A percentile compares a stretch with the other conserved stretches of the same genome.
phyloP scores from a whole-genome alignment of 768 basidiomycete genomes.

The Xerocomus brunneocitrinus region DNA sequence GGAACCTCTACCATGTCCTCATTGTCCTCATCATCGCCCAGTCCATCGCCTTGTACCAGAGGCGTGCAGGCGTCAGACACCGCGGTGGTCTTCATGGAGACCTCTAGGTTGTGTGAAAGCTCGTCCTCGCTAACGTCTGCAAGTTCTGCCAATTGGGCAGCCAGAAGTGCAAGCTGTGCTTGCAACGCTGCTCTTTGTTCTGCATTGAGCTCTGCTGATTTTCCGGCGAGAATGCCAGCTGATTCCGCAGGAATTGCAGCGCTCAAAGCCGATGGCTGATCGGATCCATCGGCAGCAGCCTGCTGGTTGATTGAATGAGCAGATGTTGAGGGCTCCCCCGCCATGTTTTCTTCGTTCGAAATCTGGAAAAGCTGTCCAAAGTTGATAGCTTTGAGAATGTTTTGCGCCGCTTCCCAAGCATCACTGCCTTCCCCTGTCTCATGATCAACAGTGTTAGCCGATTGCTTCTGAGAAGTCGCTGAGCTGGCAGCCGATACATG shows the following conservation, averaged over 20 bases:
- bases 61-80: neutral
- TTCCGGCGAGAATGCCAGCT: neutral
- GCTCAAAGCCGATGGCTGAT: conserved; percentile 5
- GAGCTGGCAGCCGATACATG: neutral
- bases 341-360: conserved; percentile 26
- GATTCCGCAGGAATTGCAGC: conserved; percentile 1
- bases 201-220: conserved; percentile 30
- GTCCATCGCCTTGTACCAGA: conserved; percentile 2
- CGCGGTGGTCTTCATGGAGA: neutral
- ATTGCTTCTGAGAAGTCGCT: conserved; percentile 13
- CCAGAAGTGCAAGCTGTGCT: conserved; percentile 66
- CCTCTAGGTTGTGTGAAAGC: conserved; percentile 26
- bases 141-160: conserved; percentile 68
- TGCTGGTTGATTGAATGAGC: conserved; percentile 1
- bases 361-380: conserved; percentile 51
- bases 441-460: conserved; percentile 16
- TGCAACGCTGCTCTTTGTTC: conserved; percentile 64
- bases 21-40: conserved; percentile 13
- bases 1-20: conserved; percentile 30
- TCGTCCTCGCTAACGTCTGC: conserved; percentile 40
- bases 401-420: conserved; percentile 75
- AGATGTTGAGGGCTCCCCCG: conserved; percentile 10
- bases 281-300: neutral
- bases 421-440: conserved; percentile 46
- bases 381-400: conserved; percentile 73